Evolutionary conservation across 306 rosid genomes (phyloP), one percentile per base, ranked within the genome.

Genomic region (Hippophae gyantsensis): DNA sequence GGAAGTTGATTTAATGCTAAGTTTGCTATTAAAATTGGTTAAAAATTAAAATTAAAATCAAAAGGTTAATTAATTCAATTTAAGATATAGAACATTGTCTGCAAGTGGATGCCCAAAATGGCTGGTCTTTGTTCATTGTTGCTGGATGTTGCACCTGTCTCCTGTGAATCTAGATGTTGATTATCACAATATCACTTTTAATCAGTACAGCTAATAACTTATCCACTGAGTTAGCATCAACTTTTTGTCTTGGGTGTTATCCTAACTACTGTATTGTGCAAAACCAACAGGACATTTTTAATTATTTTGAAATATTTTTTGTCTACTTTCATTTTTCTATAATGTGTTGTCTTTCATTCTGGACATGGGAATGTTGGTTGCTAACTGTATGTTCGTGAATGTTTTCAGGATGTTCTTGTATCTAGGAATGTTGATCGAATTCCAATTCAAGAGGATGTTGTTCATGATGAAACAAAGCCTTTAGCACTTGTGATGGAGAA

Each of bases 391-490:
- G 42, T 67, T 46, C 65, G 12, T 48, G 54, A 72, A 58, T 59
- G 59, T 76, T 67, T 44, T 56, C 82, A 93, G 99, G 90, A 78
- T 64, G 71, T 61, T 74, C 61, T 52, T 60, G 68, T 75, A 53
- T 58, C 64, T 41, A 68, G 77, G 67, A 75, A 63, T 67, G 67
- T 52, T 38, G 74, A 70, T 56, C 81, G 78, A 68, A 48, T 61
- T 70, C 59, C 72, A 53, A 68, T 64, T 66, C 78, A 78, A 69
- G 82, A 69, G 18, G 78, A 74, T 64, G 57, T 60, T 61, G 78
- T 63, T 61, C 73, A 60, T 10, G 61, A 62, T 52, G 85, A 81
- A 74, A 76, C 64, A 57, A 76, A 83, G 74, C 83, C 73, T 62
- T 27, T 66, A 62, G 87, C 74, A 66, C 78, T 85, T 65, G 73